phyloP scores from a whole-genome alignment of 1,284 basidiomycete species.

The Limonomyces culmigenus region DNA sequence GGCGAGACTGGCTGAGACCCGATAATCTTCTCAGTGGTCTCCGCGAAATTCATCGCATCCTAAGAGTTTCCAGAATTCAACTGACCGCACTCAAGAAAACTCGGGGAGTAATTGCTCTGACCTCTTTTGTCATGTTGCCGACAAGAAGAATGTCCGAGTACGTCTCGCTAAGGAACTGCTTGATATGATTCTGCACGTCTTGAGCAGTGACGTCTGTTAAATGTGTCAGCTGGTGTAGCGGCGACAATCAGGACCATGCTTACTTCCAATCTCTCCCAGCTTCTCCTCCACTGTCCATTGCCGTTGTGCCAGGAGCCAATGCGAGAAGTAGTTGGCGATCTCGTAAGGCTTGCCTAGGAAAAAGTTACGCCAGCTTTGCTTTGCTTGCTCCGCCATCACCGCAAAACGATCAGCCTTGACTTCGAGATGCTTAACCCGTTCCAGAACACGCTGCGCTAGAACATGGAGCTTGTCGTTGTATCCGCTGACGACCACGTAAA shows the following conservation, averaged over 20 bases:
- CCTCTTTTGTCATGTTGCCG: conserved; percentile 77
- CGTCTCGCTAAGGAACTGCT: conserved; percentile 47
- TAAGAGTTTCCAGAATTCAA: conserved; percentile 15
- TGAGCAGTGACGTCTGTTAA: conserved; percentile 45
- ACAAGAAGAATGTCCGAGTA: conserved; percentile 67
- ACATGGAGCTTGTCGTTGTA: conserved; percentile 91
- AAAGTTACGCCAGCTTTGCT: conserved; percentile 75
- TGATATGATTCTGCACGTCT: conserved; percentile 58
- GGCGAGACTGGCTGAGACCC: conserved; percentile 35
- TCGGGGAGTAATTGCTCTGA: conserved; percentile 20
- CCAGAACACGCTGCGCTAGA: conserved; percentile 62
- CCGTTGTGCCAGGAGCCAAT: conserved; percentile 52
- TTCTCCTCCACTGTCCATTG: conserved; percentile 76
- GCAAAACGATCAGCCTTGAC: conserved; percentile 62
- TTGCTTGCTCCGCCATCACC: conserved; percentile 78
- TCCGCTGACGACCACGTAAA: conserved; percentile 62
- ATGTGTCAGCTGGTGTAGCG: not conserved
- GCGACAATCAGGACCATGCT: conserved; percentile 14
- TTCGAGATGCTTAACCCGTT: conserved; percentile 52
- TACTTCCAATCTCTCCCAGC: conserved; percentile 63
- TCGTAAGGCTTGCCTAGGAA: conserved; percentile 73
- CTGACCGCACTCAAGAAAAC: conserved; percentile 1
- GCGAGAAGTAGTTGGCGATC: conserved; percentile 66
- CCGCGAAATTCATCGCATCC: conserved; percentile 64
- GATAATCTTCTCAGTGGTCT: conserved; percentile 59